A percentile compares a stretch with the other conserved stretches of the same genome.
Evolutionary conservation across 805 yeast species (phyloP).

Genomic region (Brettanomyces nanus): DNA sequence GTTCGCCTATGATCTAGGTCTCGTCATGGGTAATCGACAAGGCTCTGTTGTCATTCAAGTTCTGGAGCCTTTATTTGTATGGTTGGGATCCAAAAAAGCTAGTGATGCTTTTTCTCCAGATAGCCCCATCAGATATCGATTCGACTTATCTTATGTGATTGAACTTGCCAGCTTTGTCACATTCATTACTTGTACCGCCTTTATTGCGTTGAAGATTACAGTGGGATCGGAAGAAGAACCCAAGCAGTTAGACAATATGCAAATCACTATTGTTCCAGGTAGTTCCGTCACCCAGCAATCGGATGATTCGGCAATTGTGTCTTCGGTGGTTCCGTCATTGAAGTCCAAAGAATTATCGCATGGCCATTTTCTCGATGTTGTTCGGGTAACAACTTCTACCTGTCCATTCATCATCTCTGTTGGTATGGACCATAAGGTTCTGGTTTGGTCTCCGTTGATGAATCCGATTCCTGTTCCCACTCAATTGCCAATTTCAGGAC

Average conservation of each 20-base stretch:
- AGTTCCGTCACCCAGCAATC: not conserved
- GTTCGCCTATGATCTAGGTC: not conserved
- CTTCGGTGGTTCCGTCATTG: constrained; percentile 6
- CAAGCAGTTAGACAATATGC: not conserved
- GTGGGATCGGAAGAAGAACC: constrained; percentile 17
- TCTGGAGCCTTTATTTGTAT: not conserved
- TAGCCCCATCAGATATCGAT: constrained; percentile 28
- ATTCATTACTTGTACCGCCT: constrained; percentile 42
- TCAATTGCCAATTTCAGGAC: constrained; percentile 32
- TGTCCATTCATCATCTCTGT: constrained; percentile 60
- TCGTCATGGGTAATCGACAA: not conserved
- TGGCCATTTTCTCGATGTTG: constrained; percentile 57
- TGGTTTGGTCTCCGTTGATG: constrained; percentile 66
- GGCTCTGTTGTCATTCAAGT: not conserved
- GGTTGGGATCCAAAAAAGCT: not conserved
- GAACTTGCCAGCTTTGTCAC: constrained; percentile 47
- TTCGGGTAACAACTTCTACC: constrained; percentile 50
- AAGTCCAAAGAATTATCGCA: constrained; percentile 33
- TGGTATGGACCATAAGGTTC: constrained; percentile 64
- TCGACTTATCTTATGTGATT: constrained; percentile 43
- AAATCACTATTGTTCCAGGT: not conserved
- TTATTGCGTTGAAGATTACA: constrained; percentile 34
- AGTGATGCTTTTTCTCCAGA: not conserved
- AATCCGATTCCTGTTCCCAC: constrained; percentile 40
- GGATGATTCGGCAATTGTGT: not conserved